Evolutionary conservation across 2,329 filamentous ascomycete genomes (phyloP), one percentile per base, ranked within the genome.

Genomic region (Phaeosphaeriaceae sp.): DNA sequence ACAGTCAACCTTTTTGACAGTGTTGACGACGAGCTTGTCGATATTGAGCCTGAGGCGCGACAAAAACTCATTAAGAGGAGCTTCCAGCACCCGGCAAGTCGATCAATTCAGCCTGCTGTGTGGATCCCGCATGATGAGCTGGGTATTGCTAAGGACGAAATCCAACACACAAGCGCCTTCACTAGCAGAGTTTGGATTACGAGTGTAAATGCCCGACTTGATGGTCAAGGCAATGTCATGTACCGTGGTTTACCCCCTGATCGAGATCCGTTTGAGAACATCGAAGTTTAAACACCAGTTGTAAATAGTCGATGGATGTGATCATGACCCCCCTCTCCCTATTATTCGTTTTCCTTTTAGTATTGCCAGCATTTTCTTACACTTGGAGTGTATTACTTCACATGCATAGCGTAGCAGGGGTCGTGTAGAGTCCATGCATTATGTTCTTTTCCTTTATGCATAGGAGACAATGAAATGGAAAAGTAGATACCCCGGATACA

Each of bases 51-150:
- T 0, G 90, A 93, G 15, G 91, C 97, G 71, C 84, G 94, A 62
- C 92, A 97, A 67, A 81, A 86, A 49, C 83, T 97, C 32, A 89
- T 94, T 11, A 87, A 87, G 46, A 87, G 92, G 64, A 92, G 93
- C 0, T 99, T 99, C 74, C 87, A 92, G 74, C 94, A 99, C 67
- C 87, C 87, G 28, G 94, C 94, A 0, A 80, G 97, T 30, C 86
- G 94, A 7, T 90, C 92, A 1, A 84, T 89, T 43, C 83, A 92
- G 44, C 94, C 94, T 0, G 90, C 90, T 0, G 87, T 99, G 20
- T 99, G 94, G 94, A 90, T 99, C 36, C 94, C 94, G 0, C 85
- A 88, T 9, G 94, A 99, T 67, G 89, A 94, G 59, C 74, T 97
- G 4, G 94, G 94, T 4, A 84, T 99, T 48, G 92, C 89, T 58